Evolutionary conservation across 2,329 filamentous ascomycete genomes (phyloP), one percentile per base, ranked within the genome.

Genomic region (Ophiostoma fasciatum): DNA sequence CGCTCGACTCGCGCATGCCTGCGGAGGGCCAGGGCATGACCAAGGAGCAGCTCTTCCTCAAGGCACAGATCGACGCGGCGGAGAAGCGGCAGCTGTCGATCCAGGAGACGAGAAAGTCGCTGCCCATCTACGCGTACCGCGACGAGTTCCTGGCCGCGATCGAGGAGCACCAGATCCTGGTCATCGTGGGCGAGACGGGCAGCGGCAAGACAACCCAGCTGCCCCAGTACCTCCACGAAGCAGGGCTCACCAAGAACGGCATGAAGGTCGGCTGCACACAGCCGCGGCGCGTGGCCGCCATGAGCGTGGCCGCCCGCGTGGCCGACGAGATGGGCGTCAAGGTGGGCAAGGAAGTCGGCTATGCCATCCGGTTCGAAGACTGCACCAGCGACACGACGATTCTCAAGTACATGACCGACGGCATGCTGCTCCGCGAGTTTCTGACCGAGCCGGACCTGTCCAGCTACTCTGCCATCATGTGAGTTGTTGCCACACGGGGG

Each of bases 371-470:
- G 42, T 98, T 96, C 49, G 90, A 98, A 53, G 83, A 94, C 56
- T 77, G 78, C 44, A 93, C 85, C 0, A 83, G 75, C 52, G 84
- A 93, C 49, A 92, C 93, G 59, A 96, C 90, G 0, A 66, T 88
- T 7, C 60, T 98, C 37, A 92, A 94, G 56, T 96, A 94, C 58
- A 88, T 93, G 81, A 98, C 90, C 0, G 90, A 98, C 50, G 90
- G 90, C 52, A 93, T 96, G 80, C 63, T 96, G 27, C 63, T 96
- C 21, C 71, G 85, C 51, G 84, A 94, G 52, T 81, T 94, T 45
- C 73, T 94, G 60, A 88, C 83, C 0, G 84, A 93, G 49, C 87
- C 88, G 0, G 77, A 88, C 46, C 62, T 96, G 6, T 71, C 74
- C 2, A 75, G 74, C 13, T 96, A 96, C 48, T 82, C 82, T 5